A percentile compares a stretch with the other conserved stretches of the same genome.
phyloP scores from a whole-genome alignment of 1,139 yeast species.

The Hemisphaericaspora xylanilytica region DNA sequence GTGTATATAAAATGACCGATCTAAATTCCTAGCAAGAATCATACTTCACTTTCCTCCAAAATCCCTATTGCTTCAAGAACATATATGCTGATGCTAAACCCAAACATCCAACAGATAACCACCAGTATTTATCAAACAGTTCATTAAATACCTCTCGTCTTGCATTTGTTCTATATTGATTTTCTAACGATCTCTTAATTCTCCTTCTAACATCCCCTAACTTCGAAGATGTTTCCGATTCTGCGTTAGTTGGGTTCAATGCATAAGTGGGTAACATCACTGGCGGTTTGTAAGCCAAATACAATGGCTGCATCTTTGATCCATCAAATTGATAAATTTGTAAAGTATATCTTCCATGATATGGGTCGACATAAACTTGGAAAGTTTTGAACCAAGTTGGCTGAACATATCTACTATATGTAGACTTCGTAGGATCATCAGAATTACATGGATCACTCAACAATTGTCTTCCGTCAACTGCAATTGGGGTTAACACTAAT shows the following conservation, averaged over 20 bases:
- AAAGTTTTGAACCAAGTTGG: slow-evolving; percentile 58
- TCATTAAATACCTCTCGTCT: slow-evolving; percentile 44
- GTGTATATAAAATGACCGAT: neutral
- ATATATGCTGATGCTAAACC: slow-evolving; percentile 25
- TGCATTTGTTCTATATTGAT: slow-evolving; percentile 78
- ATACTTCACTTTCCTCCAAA: no score
- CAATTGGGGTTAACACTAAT: slow-evolving; percentile 66
- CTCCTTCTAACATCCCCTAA: slow-evolving; percentile 32
- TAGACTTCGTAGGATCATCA: slow-evolving; percentile 42
- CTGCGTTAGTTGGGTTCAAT: slow-evolving; percentile 72
- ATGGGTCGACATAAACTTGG: slow-evolving; percentile 63
- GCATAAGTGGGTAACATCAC: slow-evolving; percentile 93
- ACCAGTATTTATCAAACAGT: slow-evolving; percentile 46
- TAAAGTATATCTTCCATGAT: slow-evolving; percentile 78
- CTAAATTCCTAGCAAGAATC: no score
- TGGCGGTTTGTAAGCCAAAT: slow-evolving; percentile 90
- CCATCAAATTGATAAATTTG: slow-evolving; percentile 83
- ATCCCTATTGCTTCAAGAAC: slow-evolving; percentile 17
- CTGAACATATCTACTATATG: slow-evolving; percentile 72
- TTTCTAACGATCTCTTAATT: slow-evolving; percentile 73
- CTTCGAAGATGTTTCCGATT: slow-evolving; percentile 37
- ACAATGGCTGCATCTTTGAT: slow-evolving; percentile 77
- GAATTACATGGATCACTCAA: slow-evolving; percentile 77
- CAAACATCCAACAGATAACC: slow-evolving; percentile 34
- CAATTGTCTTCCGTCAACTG: slow-evolving; percentile 90